Base-by-base conservation (phyloP, 495 filamentous ascomycete species). In the Aspergillus baeticus region DNA sequence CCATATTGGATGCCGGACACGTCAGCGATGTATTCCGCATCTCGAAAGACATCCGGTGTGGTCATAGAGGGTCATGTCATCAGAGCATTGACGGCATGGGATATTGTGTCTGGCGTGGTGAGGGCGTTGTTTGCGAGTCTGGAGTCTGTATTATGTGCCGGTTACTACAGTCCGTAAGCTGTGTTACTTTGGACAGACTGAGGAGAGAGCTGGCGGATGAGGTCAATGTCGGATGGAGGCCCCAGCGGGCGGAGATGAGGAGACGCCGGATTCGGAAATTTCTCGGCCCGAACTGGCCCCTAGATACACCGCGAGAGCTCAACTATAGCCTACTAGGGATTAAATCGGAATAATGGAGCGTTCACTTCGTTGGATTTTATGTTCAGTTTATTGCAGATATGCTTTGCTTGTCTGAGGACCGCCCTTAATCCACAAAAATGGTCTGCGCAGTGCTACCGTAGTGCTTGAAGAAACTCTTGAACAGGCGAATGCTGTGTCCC, bases 381-480 rank as follows among this genome's bases (percentile, higher is more conserved):
- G 8, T 42, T 21, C 21, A 11, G 11, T 33, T 18, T 29, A 45
- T 18, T 45, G n/a, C n/a, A 23, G 42, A 1, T 45, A 4, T 8
- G 26, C 26, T 29, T 4, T 29, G 26, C 29, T 18, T 2, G 3
- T 34, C 1, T 29, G 5, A 34, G 6, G 15, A 48, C 11, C 10
- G 13, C 6, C 37, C 42, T 56, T 71, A 79, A 59, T 96, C 93
- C 49, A 96, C 82, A 43, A 92, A 69, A 59, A 98, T 90, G 66
- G 82, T 93, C 57, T 80, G 72, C 67, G 95, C 88, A 66, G 96
- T 67, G 63, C 86, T 84, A 13, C 85, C 86, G 70, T 88, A 98
- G 63, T 89, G 81, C 61, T 86, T 76, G 71, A 96, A 90, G 73
- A 97, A 99, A 55, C 85, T 84, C 54, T 88, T 84, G 72, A 99